Evolutionary conservation across 2,329 filamentous ascomycete species (phyloP), one percentile per base, ranked within the genome.

Genomic region (Trichoderma brevicompactum): DNA sequence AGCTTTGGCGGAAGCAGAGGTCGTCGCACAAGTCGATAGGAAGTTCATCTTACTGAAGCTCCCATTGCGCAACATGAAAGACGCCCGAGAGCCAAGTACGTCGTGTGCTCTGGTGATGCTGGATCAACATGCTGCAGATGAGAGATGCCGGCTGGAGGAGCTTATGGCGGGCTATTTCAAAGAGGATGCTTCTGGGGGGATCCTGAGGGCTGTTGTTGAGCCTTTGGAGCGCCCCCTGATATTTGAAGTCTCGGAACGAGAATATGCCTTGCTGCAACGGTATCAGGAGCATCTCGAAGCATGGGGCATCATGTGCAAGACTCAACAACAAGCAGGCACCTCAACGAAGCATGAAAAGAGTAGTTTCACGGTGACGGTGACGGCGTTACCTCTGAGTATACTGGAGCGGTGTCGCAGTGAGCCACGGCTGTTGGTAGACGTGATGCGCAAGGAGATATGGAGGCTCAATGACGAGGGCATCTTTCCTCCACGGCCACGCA

Each of bases 101-200:
- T 68, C 69, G 83, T 49, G 80, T 90, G 40, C 87, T 1, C 79
- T 98, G 5, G 83, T 96, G 0, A 81, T 97, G 44, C 83, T 97
- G 6, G 95, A 99, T 72, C 95, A 99, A 73, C 95, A 99, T 74
- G 95, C 95, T 0, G 95, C 94, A 3, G 94, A 97, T 74, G 95
- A 99, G 79, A 85, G 95, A 52, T 88, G 91, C 68, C 88, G 89
- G 1, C 85, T 98, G 1, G 95, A 99, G 74, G 74, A 76, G 0
- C 81, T 99, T 1, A 87, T 96, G 74, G 70, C 70, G 0, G 69
- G 69, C 6, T 87, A 86, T 64, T 87, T 87, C 68, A 52, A 56
- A 3, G 44, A 5, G n/a, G 67, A 67, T 4, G 32, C 17, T 0
- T 44, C 36, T 1, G 65, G 54, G 1, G 66, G 61, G 4, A 23